Base-by-base conservation (phyloP, 202 grass and related monocot species). In the Alloteropsis angusta region DNA sequence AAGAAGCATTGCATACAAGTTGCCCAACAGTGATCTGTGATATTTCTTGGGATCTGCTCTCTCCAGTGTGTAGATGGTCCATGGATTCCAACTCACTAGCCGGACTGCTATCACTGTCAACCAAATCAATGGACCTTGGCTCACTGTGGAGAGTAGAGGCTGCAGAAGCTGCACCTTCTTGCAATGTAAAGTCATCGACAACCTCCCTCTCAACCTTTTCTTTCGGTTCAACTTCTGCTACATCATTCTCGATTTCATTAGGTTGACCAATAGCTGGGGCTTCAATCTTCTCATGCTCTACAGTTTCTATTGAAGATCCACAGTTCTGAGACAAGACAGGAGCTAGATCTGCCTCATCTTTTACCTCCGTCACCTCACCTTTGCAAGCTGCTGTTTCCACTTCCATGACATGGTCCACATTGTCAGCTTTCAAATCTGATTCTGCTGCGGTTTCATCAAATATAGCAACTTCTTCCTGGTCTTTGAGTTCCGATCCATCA, bases 171-270 rank as follows among this genome's bases (percentile, higher is more conserved):
- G 65, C 57, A 55, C 60, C 16, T 30, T 11, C 75, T 77, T 81
- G 37, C 47, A 48, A 38, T 37, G 26, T 17, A 62, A 78, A 14
- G 17, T 12, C 45, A 39, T 78, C 82, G 67, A 50, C 60, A 80
- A 52, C 49, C 78, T 88, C 75, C 50, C 36, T 61, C 12, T 55
- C 70, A 67, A 45, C 56, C 71, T 55, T 60, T 59, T 71, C 50
- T 48, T 69, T 71, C 18, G 6, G 23, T 60, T 85, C 82, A 57
- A 60, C 47, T 42, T 79, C 85, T 78, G 77, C 14, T 69, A 53
- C 58, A 74, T 13, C 48, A 77, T 72, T 66, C 32, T 60, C 72
- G 72, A 56, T 61, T 71, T 79, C 61, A 79, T 75, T 80, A 73
- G 77, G 25, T 46, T 81, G 76, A 22, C 53, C 41, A 73, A 28